Percentiles rank a stretch among this genome's conserved stretches.
Conservation (phyloP, 805 yeast species). For the Hanseniaspora occidentalis region DNA sequence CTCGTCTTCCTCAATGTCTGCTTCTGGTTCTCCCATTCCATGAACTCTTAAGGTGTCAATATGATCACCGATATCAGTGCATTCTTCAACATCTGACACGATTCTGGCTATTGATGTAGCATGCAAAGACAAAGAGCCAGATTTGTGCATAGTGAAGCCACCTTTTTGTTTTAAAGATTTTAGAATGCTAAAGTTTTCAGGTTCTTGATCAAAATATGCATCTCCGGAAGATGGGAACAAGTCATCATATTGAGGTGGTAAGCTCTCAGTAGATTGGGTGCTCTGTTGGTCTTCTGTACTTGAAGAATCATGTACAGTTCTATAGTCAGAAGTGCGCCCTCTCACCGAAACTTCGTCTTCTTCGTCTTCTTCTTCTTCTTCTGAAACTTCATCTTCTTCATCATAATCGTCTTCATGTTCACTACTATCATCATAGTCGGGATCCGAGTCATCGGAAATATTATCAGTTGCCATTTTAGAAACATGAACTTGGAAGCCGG, state of each 20-base stretch:
- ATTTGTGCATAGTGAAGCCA: too few species aligned
- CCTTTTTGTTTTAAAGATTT: slow-evolving; percentile 1
- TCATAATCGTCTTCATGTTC: slow-evolving; percentile 13
- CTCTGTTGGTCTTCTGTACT: background rate
- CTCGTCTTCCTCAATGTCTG: slow-evolving; percentile 2
- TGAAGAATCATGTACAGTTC: background rate
- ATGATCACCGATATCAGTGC: background rate
- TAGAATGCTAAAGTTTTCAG: slow-evolving; percentile 6
- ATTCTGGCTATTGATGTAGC: background rate
- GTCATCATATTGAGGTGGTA: slow-evolving; percentile 7
- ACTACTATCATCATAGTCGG: slow-evolving; percentile 18
- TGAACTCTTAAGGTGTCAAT: background rate
- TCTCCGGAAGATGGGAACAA: slow-evolving; percentile 6
- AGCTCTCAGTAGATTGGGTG: slow-evolving; percentile 2
- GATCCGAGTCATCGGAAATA: slow-evolving; percentile 17
- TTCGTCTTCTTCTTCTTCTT: slow-evolving; percentile 16
- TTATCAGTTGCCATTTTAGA: slow-evolving; percentile 25
- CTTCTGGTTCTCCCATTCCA: background rate
- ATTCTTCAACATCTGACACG: background rate
- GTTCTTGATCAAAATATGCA: slow-evolving; percentile 10
- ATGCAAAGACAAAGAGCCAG: background rate
- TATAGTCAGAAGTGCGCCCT: background rate
- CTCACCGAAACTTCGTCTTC: background rate
- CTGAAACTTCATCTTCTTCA: slow-evolving; percentile 16
- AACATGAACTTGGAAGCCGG: slow-evolving; percentile 17